Conservation (phyloP, 768 basidiomycete genomes). For the Ramaria sp. region DNA sequence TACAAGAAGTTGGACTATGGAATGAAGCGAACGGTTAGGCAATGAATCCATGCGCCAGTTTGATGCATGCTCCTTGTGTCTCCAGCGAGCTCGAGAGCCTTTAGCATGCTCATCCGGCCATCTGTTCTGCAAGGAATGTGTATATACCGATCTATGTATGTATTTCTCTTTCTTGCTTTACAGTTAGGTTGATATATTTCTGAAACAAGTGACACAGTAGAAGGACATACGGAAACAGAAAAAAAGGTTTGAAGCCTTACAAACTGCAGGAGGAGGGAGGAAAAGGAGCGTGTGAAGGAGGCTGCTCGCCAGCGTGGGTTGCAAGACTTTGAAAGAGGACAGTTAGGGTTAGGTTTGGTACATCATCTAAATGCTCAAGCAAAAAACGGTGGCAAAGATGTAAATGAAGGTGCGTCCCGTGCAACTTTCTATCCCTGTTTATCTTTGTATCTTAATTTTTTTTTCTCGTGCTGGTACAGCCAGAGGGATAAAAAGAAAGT, state of each 20-base stretch:
- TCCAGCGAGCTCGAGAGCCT: too few relatives aligned
- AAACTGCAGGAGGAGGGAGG: conserved; percentile 72
- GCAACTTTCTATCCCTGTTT: not conserved
- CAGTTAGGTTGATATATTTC: conserved; percentile 7
- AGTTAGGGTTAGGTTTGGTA: conserved; percentile 47
- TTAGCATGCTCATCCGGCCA: conserved; percentile 79
- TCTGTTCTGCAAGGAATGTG: conserved; percentile 93
- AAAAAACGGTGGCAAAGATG: conserved; percentile 7
- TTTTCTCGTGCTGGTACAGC: too few relatives aligned
- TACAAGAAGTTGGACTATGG: conserved; percentile 76
- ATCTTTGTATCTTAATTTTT: not conserved
- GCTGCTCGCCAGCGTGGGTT: conserved; percentile 85
- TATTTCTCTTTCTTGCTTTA: conserved; percentile 6
- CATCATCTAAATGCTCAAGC: conserved; percentile 30
- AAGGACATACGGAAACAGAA: conserved; percentile 91
- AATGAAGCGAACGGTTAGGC: conserved; percentile 74
- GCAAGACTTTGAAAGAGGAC: conserved; percentile 80
- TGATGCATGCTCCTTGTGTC: conserved; percentile 88
- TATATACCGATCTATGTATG: conserved; percentile 74
- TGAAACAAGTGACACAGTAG: conserved; percentile 65
- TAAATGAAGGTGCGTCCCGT: conserved; percentile 24
- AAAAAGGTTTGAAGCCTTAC: conserved; percentile 59
- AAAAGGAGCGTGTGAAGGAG: conserved; percentile 52
- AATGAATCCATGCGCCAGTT: conserved; percentile 90
- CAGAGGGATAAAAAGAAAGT: conserved; percentile 62